phyloP scores from a whole-genome alignment of 768 basidiomycete species.

The Mycena galericulata region DNA sequence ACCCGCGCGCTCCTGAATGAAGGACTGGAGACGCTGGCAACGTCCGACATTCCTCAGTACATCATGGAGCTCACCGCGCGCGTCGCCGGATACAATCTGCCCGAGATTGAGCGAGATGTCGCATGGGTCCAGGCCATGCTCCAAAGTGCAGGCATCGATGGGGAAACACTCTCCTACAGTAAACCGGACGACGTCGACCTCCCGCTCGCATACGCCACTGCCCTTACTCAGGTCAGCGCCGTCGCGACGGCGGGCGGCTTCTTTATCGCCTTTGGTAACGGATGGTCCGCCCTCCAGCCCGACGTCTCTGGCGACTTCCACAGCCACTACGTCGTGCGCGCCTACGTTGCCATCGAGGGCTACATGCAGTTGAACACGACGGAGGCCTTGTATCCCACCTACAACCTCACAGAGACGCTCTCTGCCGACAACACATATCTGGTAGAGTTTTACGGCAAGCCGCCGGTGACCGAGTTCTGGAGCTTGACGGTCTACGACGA shows the following conservation, averaged over 20 bases:
- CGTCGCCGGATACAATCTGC: neutral
- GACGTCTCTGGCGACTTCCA: slow-evolving; percentile 16
- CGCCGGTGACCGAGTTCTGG: slow-evolving; percentile 15
- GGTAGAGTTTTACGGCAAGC: slow-evolving; percentile 17
- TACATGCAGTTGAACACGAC: neutral
- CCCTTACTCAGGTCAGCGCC: neutral
- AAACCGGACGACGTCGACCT: slow-evolving; percentile 15
- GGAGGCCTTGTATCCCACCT: slow-evolving; percentile 13
- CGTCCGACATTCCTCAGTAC: neutral
- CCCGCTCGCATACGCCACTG: neutral
- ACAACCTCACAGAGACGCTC: neutral
- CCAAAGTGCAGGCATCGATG: neutral
- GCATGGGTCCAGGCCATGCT: neutral
- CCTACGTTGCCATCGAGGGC: neutral
- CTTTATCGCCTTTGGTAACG: neutral
- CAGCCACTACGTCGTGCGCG: slow-evolving; percentile 2
- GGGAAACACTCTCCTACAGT: neutral
- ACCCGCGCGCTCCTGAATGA: slow-evolving; percentile 3
- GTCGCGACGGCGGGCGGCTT: neutral
- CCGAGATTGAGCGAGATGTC: slow-evolving; percentile 2
- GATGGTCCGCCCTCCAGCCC: neutral
- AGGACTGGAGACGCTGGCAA: no score
- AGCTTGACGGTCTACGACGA: slow-evolving; percentile 21
- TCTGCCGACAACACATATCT: neutral
- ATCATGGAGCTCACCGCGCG: neutral